Percentiles rank a stretch among this genome's conserved stretches.
These are phyloP conservation scores for Marasmius tenuissimus DNA, from an alignment of 1,284 basidiomycete species.

Conservation along the genomic window DNA sequence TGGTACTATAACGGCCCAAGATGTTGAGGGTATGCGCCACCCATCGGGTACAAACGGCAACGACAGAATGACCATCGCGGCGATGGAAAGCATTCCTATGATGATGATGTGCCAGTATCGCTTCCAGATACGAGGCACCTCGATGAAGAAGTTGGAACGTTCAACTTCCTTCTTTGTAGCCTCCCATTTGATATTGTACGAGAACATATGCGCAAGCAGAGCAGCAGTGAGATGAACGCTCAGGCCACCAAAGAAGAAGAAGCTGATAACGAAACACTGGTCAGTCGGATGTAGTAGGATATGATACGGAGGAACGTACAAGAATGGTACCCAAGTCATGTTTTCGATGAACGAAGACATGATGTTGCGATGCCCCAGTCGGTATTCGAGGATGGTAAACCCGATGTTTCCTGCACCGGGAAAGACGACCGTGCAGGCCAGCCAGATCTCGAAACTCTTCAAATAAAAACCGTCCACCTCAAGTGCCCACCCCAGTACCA, in stretches of 20 bases:
- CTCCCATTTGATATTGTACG: conserved; percentile 83
- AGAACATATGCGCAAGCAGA: conserved; percentile 78
- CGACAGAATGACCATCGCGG: conserved; percentile 56
- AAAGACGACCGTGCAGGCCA: conserved; percentile 79
- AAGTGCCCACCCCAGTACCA: conserved; percentile 68
- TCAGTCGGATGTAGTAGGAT: not conserved
- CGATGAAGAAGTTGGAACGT: conserved; percentile 84
- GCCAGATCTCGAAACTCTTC: conserved; percentile 74
- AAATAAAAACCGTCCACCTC: conserved; percentile 70
- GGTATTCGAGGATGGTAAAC: conserved; percentile 74
- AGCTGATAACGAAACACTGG: conserved; percentile 42
- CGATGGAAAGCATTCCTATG: conserved; percentile 47
- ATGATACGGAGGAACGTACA: conserved; percentile 48
- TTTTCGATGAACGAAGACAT: conserved; percentile 61
- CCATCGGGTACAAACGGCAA: conserved; percentile 51
- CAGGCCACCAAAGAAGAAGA: conserved; percentile 84
- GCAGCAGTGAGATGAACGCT: conserved; percentile 74
- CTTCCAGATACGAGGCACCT: conserved; percentile 79
- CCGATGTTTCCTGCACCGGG: conserved; percentile 71
- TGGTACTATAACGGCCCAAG: conserved; percentile 73
- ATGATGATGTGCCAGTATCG: conserved; percentile 69
- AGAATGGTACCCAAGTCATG: conserved; percentile 76
- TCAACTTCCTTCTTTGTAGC: conserved; percentile 80
- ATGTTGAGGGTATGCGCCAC: conserved; percentile 60
- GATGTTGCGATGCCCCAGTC: conserved; percentile 63